Conservation (phyloP, 345 rosid genomes). For the Garcia nutans region DNA sequence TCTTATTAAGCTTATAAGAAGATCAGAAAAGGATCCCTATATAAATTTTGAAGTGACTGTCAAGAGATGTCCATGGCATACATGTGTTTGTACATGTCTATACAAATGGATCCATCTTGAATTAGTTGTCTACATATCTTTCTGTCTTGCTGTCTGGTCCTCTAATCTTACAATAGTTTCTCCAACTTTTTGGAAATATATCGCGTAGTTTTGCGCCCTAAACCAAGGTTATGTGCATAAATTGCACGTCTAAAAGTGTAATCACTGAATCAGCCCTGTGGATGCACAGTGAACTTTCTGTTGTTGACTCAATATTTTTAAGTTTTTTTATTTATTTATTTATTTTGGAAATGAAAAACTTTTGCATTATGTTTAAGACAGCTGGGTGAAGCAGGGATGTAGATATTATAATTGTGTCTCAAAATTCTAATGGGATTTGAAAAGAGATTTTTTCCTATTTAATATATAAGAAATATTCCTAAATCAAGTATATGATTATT, state of each 20-base stretch:
- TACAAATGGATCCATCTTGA: constrained; percentile 6
- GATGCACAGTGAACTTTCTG: background rate
- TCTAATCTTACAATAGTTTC: background rate
- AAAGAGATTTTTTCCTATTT: too few relatives aligned
- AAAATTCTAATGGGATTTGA: too few relatives aligned
- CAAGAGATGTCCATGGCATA: constrained; percentile 16
- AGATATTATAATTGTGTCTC: too few relatives aligned
- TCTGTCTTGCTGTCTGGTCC: constrained; percentile 14
- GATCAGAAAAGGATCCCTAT: background rate
- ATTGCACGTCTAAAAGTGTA: background rate
- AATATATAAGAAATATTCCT: too few relatives aligned
- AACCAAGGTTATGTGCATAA: background rate
- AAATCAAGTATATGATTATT: too few relatives aligned
- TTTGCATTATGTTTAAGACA: too few relatives aligned
- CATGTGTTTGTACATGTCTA: constrained; percentile 17
- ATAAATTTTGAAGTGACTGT: constrained; percentile 16
- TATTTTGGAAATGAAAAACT: too few relatives aligned
- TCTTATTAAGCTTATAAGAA: too few relatives aligned
- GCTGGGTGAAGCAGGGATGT: too few relatives aligned
- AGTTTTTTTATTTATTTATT: too few relatives aligned
- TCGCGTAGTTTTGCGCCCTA: background rate
- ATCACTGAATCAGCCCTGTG: background rate
- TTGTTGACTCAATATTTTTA: too few relatives aligned
- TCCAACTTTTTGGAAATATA: background rate
- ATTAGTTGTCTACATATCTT: constrained; percentile 13